Base-by-base conservation (phyloP, 1,284 basidiomycete genomes). In the Paramarasmius palmivorus region DNA sequence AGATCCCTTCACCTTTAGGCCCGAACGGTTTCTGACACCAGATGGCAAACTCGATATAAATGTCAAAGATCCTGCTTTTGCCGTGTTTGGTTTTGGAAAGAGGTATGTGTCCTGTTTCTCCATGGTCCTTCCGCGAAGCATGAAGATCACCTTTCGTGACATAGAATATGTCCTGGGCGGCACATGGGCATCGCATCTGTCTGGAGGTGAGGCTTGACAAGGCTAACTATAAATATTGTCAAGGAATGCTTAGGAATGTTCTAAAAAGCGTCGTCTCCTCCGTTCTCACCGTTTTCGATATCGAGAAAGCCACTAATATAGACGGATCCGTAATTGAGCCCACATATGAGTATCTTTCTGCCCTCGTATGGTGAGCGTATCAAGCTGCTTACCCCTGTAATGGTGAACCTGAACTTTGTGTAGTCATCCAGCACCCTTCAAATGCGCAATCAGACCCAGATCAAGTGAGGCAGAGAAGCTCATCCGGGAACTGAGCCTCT, bases 361-460 rank as follows among this genome's bases (percentile, higher is more conserved):
- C 17, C 9, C 39, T 40, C 17, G 22, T 40, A 10, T 17, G 39
- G 39, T 40, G 19, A 10, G 39, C 9, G 14, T 2, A 14, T 14
- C 36, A 14, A 14, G 14, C 17, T 37, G 36, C 36, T 37, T 37
- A 37, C 14, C 14, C 14, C 14, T 37, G 17, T 37, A 14, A 17
- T 17, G 4, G 17, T 4, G 36, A 17, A 14, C 36, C 17, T 17
- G 14, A 17, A 40, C 22, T 5, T 40, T 40, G 2, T 10, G 9
- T 17, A 46, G 44, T 32, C 44, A 32, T 46, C 44, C 44, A 17
- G 44, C 44, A 29, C 44, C 44, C 4, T 46, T 46, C 19, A 14
- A 29, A 15, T 46, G 44, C 25, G 17, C 25, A 26, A 46, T 46
- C 8, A 46, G 2, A 32, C 44, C 44, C 14, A 2, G 44, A 25